A percentile compares a stretch with the other conserved stretches of the same genome.
Evolutionary conservation across 257 asterid genomes (phyloP).

Genomic region (Penstemon barbatus): DNA sequence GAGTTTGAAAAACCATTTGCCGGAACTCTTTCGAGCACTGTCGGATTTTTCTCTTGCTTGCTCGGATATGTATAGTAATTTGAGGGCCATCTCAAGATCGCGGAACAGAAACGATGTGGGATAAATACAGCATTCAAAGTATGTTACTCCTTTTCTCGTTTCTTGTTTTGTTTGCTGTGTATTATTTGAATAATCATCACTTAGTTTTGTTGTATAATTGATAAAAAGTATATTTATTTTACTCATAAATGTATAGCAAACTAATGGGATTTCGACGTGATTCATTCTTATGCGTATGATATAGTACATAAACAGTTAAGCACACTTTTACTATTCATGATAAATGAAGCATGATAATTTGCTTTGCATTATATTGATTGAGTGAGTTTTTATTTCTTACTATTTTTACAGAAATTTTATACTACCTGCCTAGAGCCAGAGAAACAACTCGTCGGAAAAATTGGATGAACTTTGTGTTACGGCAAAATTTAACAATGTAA

Average conservation of each 20-base stretch:
- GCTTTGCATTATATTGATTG: too few species aligned
- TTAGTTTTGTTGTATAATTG: conserved; percentile 41
- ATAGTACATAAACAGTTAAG: too few species aligned
- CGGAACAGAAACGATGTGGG: conserved; percentile 37
- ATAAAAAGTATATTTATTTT: conserved; percentile 21
- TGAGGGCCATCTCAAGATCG: conserved; percentile 52
- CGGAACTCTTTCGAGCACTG: conserved; percentile 66
- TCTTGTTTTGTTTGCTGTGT: neutral
- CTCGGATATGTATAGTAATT: conserved; percentile 73
- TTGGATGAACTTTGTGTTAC: too few species aligned
- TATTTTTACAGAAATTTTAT: too few species aligned
- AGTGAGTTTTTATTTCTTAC: too few species aligned
- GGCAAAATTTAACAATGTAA: too few species aligned
- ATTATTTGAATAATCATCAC: conserved; percentile 24
- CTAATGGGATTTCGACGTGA: too few species aligned
- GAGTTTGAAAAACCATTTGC: conserved; percentile 73
- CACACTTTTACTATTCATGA: too few species aligned
- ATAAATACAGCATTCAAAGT: conserved; percentile 8
- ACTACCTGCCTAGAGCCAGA: too few species aligned
- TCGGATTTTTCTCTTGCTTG: conserved; percentile 77
- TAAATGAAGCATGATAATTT: too few species aligned
- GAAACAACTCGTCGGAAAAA: too few species aligned
- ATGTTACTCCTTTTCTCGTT: conserved; percentile 11
- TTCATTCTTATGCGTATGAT: too few species aligned
- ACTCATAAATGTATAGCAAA: conserved; percentile 12